A percentile compares a stretch with the other conserved stretches of the same genome.
Conservation (phyloP, 2,329 filamentous ascomycete species). For the Alternaria triticimaculans region DNA sequence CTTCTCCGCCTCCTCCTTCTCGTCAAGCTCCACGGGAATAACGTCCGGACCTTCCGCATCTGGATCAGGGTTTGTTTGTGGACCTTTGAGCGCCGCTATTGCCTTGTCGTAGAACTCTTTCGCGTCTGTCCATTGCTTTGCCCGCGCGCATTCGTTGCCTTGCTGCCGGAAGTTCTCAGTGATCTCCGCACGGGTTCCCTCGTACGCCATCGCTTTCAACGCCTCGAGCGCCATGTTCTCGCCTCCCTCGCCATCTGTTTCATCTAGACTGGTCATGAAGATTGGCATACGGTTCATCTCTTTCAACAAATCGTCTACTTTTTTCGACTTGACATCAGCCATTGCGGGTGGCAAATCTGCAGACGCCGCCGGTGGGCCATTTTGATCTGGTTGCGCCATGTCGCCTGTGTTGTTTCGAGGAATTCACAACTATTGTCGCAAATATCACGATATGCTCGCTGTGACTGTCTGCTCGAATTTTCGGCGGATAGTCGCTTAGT, state of each 20-base stretch:
- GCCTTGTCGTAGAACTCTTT: slow-evolving; percentile 92
- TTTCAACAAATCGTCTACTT: slow-evolving; percentile 65
- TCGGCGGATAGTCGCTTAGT: slow-evolving; percentile 31
- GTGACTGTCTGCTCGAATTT: slow-evolving; percentile 18
- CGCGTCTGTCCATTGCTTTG: slow-evolving; percentile 78
- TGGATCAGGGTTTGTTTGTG: slow-evolving; percentile 55
- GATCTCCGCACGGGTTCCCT: slow-evolving; percentile 86
- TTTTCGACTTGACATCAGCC: slow-evolving; percentile 63
- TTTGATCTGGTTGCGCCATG: slow-evolving; percentile 26
- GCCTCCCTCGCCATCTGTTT: slow-evolving; percentile 65
- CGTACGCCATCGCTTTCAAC: slow-evolving; percentile 87
- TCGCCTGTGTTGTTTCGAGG: neutral
- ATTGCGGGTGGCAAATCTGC: slow-evolving; percentile 65
- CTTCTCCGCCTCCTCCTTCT: slow-evolving; percentile 65
- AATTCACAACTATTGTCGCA: neutral
- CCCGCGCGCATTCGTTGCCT: slow-evolving; percentile 85
- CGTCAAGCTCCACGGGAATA: slow-evolving; percentile 60
- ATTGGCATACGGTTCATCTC: slow-evolving; percentile 77
- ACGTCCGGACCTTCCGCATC: slow-evolving; percentile 47
- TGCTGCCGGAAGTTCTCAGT: slow-evolving; percentile 85
- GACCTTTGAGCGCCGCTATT: slow-evolving; percentile 71
- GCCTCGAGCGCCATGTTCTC: slow-evolving; percentile 87
- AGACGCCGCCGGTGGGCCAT: slow-evolving; percentile 30
- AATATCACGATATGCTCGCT: slow-evolving; percentile 2
- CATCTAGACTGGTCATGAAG: slow-evolving; percentile 91